Evolutionary conservation across 352 stramenopile species (phyloP), one percentile per base, ranked within the genome.

Genomic region (Phytopythium sindhum): DNA sequence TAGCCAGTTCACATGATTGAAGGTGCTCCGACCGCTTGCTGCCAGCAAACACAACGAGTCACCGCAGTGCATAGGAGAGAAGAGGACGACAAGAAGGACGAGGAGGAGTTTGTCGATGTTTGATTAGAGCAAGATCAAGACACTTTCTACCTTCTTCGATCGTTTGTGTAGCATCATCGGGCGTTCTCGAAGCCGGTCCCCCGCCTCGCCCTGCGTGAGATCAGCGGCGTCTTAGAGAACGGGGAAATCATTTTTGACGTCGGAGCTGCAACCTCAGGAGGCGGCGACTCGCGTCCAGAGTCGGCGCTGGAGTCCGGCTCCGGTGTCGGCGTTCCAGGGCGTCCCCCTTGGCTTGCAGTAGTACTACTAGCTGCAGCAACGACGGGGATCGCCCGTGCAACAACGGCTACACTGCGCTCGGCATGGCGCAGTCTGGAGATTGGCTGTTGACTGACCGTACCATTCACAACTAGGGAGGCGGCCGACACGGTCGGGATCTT

Each of bases 161-260:
- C 39, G 0, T 17, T 50, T 10, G 3, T 35, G 11, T 24, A 44
- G 8, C 31, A 1, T 58, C 33, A 61, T 26, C 56, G 42, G 39
- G 81, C 81, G 48, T 92, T 90, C 52, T 89, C 75, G 45, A 78
- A 88, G 4, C 78, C 77, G 11, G 66, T 81, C 28, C 78, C 78
- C 54, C 72, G 73, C 33, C 74, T 70, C 33, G 74, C 67, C 12
- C 77, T 74, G 14, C 79, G 68, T 24, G 84, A 89, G 39, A 90
- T 64, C 60, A 92, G 70, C 6, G 77, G 78, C 14, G 84, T 88
- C 24, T 77, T 80, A 6, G 84, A 92, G 44, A 90, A 90, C 2
- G 81, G 84, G 10, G 80, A 91, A 44, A 91, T 89, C 10, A 78
- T 23, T 39, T 19, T 68, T 42, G n/a, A 57, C 62, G 35, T 15